Base-by-base conservation (phyloP, 306 rosid species). In the Acacia melanoxylon region DNA sequence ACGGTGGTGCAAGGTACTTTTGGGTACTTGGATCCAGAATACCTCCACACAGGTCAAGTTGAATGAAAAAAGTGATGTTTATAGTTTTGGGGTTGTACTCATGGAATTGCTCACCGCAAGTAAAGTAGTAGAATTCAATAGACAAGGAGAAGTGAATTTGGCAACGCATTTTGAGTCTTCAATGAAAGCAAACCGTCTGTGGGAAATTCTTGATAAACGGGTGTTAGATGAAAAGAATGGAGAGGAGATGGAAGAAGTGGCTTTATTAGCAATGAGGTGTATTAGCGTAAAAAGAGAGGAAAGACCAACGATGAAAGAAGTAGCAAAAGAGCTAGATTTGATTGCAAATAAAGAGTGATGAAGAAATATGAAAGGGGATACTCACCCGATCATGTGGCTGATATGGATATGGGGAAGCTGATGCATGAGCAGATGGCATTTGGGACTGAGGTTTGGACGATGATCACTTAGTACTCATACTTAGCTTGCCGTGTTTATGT, bases 1-100 rank as follows among this genome's bases (percentile, higher is more conserved):
- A 87, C 88, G 0, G 44, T 90, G 79, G 89, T 90, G 41, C 88
- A 87, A 84, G 89, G 91, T 35, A 89, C 89, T 22, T 37, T 87
- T 0, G 93, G 91, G 1, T 89, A 87, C 41, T 54, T 90, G 1
- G 88, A 89, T 31, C 87, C 89, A 0, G 87, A 89, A 19, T 89
- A 82, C 29, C 14, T 86, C 62, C 80, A 61, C 0, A 79, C 86
- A 31, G 70, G 80, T 31, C 83, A 86, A 86, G n/a, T 14, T 89
- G 9, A 87, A 84, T 0, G 86, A 82, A 19, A 86, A 87, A 15
- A 90, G 91, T 22, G 91, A 87, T 52, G 93, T 89, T 0, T 89
- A 89, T 20, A 89, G 89, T 41, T 89, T 89, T n/a, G 88, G 91
- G 0, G 82, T 89, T 4, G 91, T 89, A 2, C 79, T 89, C 1